These are phyloP conservation scores for Alternaria angustiovoidea DNA, from an alignment of 2,329 filamentous ascomycete species.

Conservation along the genomic window DNA sequence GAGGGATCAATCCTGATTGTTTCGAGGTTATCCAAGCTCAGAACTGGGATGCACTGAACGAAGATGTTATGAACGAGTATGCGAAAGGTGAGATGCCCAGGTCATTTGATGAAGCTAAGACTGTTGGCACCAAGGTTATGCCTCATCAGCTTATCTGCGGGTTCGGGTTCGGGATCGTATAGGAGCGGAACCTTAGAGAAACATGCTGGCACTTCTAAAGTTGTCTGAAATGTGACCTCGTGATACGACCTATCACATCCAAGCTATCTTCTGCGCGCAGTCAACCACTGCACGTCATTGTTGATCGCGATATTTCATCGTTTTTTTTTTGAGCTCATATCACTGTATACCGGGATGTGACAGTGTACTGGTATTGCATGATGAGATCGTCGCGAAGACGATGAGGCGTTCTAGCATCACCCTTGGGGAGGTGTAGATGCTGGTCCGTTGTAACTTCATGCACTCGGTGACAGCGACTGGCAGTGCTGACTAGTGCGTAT, in stretches of 20 bases:
- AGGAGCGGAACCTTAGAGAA: neutral
- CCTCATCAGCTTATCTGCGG: neutral
- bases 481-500: conserved; percentile 30
- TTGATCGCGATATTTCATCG: neutral
- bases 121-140: neutral
- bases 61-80: neutral
- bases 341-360: neutral
- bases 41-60: neutral
- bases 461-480: conserved; percentile 13
- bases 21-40: neutral
- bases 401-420: neutral
- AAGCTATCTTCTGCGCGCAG: neutral
- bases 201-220: neutral
- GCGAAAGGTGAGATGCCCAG: neutral
- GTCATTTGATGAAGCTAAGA: neutral
- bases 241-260: no score
- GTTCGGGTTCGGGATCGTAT: neutral
- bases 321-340: neutral
- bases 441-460: neutral
- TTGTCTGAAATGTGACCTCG: neutral
- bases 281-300: neutral
- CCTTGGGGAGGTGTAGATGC: neutral
- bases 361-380: neutral
- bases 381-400: neutral
- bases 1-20: neutral